Evolutionary conservation across 2,329 filamentous ascomycete species (phyloP).

Genomic region (Cladosporium cucumerinum): DNA sequence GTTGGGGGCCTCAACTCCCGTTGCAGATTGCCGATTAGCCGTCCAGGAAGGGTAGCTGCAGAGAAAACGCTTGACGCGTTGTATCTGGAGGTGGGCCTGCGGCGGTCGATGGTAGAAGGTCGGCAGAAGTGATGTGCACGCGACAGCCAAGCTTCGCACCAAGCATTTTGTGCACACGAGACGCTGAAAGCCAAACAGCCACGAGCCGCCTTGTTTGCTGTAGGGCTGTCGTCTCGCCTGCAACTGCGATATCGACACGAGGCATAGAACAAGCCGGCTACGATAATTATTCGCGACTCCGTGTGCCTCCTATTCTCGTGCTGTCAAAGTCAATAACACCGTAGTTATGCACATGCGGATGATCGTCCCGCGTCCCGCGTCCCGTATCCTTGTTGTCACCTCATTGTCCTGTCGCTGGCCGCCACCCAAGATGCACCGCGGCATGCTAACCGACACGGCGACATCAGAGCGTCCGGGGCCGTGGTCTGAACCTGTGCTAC

Average conservation of each 20-base stretch:
- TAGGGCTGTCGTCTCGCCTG: conserved; percentile 6
- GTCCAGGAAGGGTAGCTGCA: conserved; percentile 1
- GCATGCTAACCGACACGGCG: not conserved
- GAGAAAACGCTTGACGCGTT: not conserved
- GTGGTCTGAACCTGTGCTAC: not conserved
- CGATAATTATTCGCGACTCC: conserved; percentile 1
- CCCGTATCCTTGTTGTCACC: not conserved
- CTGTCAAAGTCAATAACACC: not conserved
- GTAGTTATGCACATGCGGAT: not conserved
- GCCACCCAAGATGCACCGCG: not conserved
- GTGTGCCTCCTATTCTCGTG: not conserved
- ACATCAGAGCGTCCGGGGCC: conserved; percentile 4
- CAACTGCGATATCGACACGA: conserved; percentile 9
- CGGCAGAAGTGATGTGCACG: conserved; percentile 15
- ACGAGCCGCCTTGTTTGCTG: not conserved
- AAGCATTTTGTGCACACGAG: conserved; percentile 14
- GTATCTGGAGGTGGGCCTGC: conserved; percentile 11
- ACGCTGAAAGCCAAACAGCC: conserved; percentile 11
- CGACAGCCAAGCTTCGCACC: conserved; percentile 14
- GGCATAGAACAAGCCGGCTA: not conserved
- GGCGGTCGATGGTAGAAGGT: conserved; percentile 13
- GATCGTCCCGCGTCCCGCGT: conserved; percentile 7
- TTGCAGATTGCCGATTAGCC: conserved; percentile 4
- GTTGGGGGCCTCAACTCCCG: not conserved
- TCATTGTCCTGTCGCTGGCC: conserved; percentile 7